A percentile compares a stretch with the other conserved stretches of the same genome.
These are phyloP conservation scores for Cryptosporidium meleagridis DNA, from an alignment of 169 alveolate species.

Conservation along the genomic window DNA sequence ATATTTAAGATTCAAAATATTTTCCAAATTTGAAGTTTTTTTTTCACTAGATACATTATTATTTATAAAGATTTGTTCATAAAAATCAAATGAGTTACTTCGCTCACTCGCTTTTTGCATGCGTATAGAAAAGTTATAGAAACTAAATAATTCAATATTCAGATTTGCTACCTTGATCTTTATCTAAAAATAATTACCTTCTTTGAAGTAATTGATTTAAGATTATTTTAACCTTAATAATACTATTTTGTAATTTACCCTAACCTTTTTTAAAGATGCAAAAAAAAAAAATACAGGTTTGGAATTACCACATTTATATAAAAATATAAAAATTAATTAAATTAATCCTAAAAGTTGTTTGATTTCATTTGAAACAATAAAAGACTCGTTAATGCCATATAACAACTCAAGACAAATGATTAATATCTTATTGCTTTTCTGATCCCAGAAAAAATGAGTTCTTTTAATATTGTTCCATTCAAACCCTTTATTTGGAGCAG, in stretches of 20 bases:
- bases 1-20: not conserved
- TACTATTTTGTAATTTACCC: conserved; percentile 28
- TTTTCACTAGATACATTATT: not conserved
- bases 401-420: not conserved
- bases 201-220: conserved; percentile 8
- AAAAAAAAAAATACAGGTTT: conserved; percentile 11
- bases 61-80: not conserved
- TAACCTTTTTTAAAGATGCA: conserved; percentile 16
- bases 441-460: conserved; percentile 24
- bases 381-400: not conserved
- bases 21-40: not conserved
- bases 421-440: not conserved
- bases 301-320: conserved; percentile 54
- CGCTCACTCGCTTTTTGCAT: not conserved
- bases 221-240: not conserved
- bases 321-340: conserved; percentile 17
- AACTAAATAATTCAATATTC: not conserved
- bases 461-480: conserved; percentile 42
- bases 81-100: not conserved
- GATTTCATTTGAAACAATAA: not conserved
- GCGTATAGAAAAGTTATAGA: not conserved
- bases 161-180: not conserved
- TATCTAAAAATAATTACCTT: not conserved
- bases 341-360: conserved; percentile 5
- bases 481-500: conserved; percentile 43